Evolutionary conservation across 2,329 filamentous ascomycete species (phyloP).

Genomic region (Huntiella savannae): DNA sequence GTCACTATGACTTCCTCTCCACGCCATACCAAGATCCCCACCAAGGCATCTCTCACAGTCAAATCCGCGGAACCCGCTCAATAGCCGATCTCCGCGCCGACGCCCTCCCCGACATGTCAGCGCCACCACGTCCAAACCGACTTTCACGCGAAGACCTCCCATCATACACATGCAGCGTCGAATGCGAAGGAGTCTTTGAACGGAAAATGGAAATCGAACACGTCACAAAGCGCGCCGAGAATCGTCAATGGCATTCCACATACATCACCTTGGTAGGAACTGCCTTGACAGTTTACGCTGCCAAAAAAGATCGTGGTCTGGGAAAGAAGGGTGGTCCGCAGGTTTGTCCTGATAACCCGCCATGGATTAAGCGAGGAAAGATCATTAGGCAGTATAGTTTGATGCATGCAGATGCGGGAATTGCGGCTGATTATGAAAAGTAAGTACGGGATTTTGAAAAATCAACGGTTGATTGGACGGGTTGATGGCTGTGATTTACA

Average conservation of each 20-base stretch:
- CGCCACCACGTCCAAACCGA: constrained; percentile 12
- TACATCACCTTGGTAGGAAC: constrained; percentile 50
- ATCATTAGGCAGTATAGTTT: constrained; percentile 51
- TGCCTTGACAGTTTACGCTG: constrained; percentile 43
- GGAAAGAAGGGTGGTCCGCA: constrained; percentile 30
- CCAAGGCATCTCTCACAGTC: not conserved
- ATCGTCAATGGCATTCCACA: constrained; percentile 44
- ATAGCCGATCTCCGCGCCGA: constrained; percentile 9
- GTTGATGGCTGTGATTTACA: not conserved
- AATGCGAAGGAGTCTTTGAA: constrained; percentile 36
- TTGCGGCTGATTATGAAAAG: constrained; percentile 56
- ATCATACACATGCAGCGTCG: constrained; percentile 36
- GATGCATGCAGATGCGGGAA: constrained; percentile 55
- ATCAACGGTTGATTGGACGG: too few relatives aligned
- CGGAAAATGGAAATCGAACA: constrained; percentile 49
- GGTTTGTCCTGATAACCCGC: constrained; percentile 29
- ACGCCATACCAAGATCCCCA: constrained; percentile 8
- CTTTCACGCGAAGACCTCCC: constrained; percentile 29
- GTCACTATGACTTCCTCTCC: constrained; percentile 2
- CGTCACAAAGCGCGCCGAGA: constrained; percentile 40
- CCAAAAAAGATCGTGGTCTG: constrained; percentile 38
- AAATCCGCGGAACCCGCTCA: constrained; percentile 4
- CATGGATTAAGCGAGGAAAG: constrained; percentile 32
- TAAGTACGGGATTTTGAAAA: constrained; percentile 20
- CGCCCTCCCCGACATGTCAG: constrained; percentile 5